phyloP scores from a whole-genome alignment of 1,284 basidiomycete genomes.

The Entoloma clypeatum region DNA sequence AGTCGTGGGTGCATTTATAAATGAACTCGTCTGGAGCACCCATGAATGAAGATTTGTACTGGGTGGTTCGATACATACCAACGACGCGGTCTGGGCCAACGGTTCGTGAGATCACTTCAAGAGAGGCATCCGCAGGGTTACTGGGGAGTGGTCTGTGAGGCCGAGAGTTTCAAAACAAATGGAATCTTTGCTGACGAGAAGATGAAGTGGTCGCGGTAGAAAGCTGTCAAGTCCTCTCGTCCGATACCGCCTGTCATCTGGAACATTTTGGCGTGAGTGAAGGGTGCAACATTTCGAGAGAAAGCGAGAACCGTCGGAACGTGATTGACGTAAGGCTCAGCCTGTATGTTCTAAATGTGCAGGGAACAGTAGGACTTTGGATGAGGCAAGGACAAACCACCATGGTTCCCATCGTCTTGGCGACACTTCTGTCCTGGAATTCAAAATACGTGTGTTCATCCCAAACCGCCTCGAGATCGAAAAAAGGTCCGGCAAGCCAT shows the following conservation, averaged over 20 bases:
- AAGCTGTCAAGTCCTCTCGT: slow-evolving; percentile 43
- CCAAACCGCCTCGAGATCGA: slow-evolving; percentile 51
- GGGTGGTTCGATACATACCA: slow-evolving; percentile 25
- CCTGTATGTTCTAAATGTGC: slow-evolving; percentile 23
- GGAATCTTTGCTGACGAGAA: slow-evolving; percentile 33
- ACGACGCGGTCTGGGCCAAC: slow-evolving; percentile 47
- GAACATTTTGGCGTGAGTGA: not conserved
- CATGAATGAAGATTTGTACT: not conserved
- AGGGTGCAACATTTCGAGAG: no score
- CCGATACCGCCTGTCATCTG: slow-evolving; percentile 56
- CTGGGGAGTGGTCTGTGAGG: slow-evolving; percentile 20
- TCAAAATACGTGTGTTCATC: slow-evolving; percentile 50
- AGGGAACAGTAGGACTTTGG: not conserved
- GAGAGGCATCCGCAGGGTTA: slow-evolving; percentile 41
- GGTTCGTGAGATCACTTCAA: slow-evolving; percentile 47
- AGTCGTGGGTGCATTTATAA: slow-evolving; percentile 44
- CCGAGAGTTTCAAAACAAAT: not conserved
- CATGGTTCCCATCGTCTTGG: slow-evolving; percentile 53
- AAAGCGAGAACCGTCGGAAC: slow-evolving; percentile 36
- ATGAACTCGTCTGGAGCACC: slow-evolving; percentile 41
- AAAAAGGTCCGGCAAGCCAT: slow-evolving; percentile 39
- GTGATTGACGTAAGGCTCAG: slow-evolving; percentile 48
- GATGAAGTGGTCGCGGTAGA: slow-evolving; percentile 52
- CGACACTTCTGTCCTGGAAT: slow-evolving; percentile 46
- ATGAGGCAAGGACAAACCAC: slow-evolving; percentile 32